Evolutionary conservation across 805 yeast species (phyloP).

Genomic region (Pichia nakasei): DNA sequence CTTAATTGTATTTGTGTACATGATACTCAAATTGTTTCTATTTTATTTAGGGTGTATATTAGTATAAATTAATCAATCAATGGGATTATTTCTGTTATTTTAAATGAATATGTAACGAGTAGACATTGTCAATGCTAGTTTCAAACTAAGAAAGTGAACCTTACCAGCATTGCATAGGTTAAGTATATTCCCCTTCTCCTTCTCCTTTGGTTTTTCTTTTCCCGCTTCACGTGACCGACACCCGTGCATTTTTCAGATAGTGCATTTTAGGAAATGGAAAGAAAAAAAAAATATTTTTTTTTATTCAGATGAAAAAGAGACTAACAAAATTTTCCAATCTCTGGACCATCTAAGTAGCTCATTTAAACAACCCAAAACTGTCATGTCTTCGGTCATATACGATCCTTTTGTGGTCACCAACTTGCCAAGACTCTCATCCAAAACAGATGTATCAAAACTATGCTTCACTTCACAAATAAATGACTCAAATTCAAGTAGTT

Average conservation of each 20-base stretch:
- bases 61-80: conserved; percentile 15
- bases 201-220: too few species aligned
- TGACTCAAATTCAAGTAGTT: conserved; percentile 25
- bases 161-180: too few species aligned
- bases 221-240: too few species aligned
- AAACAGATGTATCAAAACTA: conserved; percentile 13
- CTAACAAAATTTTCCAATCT: too few species aligned
- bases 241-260: too few species aligned
- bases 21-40: conserved; percentile 11
- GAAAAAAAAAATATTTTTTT: neutral
- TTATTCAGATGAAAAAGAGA: too few species aligned
- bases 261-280: too few species aligned
- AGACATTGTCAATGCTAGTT: too few species aligned
- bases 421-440: conserved; percentile 25
- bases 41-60: conserved; percentile 27
- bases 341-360: too few species aligned
- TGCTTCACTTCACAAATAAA: conserved; percentile 21
- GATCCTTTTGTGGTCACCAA: conserved; percentile 28
- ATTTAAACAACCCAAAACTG: neutral
- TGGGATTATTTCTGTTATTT: conserved; percentile 7
- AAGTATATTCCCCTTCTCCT: too few species aligned
- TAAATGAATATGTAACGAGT: neutral
- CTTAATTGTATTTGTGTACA: conserved; percentile 33
- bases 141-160: too few species aligned
- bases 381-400: conserved; percentile 15